These are phyloP conservation scores for Chlorella vulgaris DNA, from an alignment of 139 green algal genomes.

Conservation along the genomic window DNA sequence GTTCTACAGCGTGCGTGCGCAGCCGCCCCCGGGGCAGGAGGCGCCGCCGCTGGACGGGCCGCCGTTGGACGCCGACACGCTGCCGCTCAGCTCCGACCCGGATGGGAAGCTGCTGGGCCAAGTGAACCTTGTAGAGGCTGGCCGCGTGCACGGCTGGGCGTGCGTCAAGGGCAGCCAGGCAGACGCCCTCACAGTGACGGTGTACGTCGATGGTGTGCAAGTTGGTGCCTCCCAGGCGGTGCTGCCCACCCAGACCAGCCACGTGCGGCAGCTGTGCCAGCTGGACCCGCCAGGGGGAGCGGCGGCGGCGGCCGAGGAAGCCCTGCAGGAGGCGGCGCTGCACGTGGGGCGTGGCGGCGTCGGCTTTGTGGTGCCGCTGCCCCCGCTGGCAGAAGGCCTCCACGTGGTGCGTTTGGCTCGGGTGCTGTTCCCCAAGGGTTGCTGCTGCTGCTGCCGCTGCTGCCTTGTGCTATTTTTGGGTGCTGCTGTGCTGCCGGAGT, in stretches of 20 bases:
- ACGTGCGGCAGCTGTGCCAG: constrained; percentile 46
- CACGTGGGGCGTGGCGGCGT: constrained; percentile 18
- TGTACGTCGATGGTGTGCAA: constrained; percentile 55
- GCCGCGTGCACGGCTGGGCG: constrained; percentile 51
- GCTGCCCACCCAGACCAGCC: constrained; percentile 29
- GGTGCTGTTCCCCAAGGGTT: background rate
- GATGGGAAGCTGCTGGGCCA: constrained; percentile 44
- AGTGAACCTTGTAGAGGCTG: constrained; percentile 50
- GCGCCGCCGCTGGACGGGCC: constrained; percentile 34
- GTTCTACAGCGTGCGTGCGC: constrained; percentile 50
- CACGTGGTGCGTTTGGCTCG: constrained; percentile 40
- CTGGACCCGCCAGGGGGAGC: constrained; percentile 15
- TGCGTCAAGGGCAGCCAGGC: constrained; percentile 25
- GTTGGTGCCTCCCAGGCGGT: constrained; percentile 34
- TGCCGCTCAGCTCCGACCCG: constrained; percentile 5
- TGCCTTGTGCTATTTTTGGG: too few species aligned
- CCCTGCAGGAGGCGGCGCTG: constrained; percentile 20
- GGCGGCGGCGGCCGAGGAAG: constrained; percentile 7
- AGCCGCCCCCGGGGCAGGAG: background rate
- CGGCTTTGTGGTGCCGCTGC: constrained; percentile 51
- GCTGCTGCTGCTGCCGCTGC: background rate
- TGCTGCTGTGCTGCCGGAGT: too few species aligned
- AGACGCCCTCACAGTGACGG: constrained; percentile 21
- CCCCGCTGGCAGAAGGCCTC: constrained; percentile 38
- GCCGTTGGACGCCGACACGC: constrained; percentile 23